Percentiles rank a stretch among this genome's conserved stretches.
Evolutionary conservation across 2,329 filamentous ascomycete species (phyloP).

Genomic region (Knoxdaviesia capensis): DNA sequence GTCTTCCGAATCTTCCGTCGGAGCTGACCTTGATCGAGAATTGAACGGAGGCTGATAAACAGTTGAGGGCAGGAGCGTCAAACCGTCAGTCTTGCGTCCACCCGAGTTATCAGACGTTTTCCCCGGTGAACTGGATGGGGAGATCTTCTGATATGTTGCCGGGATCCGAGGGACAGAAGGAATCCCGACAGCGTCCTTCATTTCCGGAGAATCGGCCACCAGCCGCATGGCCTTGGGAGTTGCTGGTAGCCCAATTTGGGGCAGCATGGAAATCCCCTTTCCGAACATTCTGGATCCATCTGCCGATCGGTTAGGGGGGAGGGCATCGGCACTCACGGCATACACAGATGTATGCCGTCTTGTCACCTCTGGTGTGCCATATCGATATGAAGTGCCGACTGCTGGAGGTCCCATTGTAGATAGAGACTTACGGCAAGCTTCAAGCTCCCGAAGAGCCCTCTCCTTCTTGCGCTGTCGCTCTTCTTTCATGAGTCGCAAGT

Average conservation of each 20-base stretch:
- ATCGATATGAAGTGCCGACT: no score
- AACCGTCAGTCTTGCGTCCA: constrained; percentile 8
- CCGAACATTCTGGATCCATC: no score
- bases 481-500: constrained; percentile 33
- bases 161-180: constrained; percentile 38
- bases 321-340: no score
- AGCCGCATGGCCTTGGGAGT: constrained; percentile 84
- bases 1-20: constrained; percentile 15
- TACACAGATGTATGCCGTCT: no score
- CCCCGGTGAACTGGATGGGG: constrained; percentile 17
- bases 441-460: constrained; percentile 63
- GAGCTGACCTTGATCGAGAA: constrained; percentile 42
- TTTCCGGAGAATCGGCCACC: constrained; percentile 35
- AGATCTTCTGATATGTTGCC: constrained; percentile 21
- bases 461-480: constrained; percentile 51
- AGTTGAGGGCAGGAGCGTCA: constrained; percentile 35
- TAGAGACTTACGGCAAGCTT: constrained; percentile 76
- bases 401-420: no score
- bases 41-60: constrained; percentile 39
- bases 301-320: no score
- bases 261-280: no score
- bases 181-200: constrained; percentile 14
- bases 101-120: constrained; percentile 12
- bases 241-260: constrained; percentile 55
- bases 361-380: no score